Evolutionary conservation across 73 alveolate genomes (phyloP), one percentile per base, ranked within the genome.

Genomic region (Uronychia binucleata): DNA sequence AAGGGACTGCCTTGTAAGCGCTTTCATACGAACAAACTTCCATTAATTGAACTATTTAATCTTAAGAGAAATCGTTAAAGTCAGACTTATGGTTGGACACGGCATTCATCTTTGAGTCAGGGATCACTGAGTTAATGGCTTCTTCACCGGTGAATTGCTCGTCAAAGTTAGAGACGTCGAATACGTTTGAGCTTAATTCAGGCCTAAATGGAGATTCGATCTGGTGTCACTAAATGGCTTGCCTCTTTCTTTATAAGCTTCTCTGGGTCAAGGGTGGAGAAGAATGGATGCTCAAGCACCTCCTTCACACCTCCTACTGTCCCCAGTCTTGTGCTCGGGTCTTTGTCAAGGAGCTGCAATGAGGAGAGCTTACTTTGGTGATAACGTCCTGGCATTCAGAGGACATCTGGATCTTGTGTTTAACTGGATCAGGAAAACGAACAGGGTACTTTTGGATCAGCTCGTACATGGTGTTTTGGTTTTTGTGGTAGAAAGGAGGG

Each of bases 401-500:
- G 28, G 98, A 83, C 74, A 96, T 84, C 30, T 85, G 88, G n/a
- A 94, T 94, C 81, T 92, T 87, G 74, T 89, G 95, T 67, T 87
- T 86, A 35, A 81, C 86, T 27, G 91, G 95, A 57, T 88, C 93
- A 57, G 99, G 97, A 84, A 96, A 97, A 79, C 90, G 89, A n/a
- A 97, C 96, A 31, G 94, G 90, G 84, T 94, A 92, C 33, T 88
- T 90, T 83, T 91, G 80, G 57, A 97, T 97, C 58, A 92, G 82
- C 80, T 94, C 98, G 86, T 96, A 97, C 98, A 97, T 95, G 83
- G 93, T 76, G 58, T 94, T 92, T 76, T 93, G 77, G 87, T 97
- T 97, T 75, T 95, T 93, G 74, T 91, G 93, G 81, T 96, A 96
- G 94, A 97, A 97, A 28, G 99, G 99, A 14, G 99, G 98, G 58